phyloP scores from a whole-genome alignment of 208 protist genomes.

The Trypanosomatidae sp. region DNA sequence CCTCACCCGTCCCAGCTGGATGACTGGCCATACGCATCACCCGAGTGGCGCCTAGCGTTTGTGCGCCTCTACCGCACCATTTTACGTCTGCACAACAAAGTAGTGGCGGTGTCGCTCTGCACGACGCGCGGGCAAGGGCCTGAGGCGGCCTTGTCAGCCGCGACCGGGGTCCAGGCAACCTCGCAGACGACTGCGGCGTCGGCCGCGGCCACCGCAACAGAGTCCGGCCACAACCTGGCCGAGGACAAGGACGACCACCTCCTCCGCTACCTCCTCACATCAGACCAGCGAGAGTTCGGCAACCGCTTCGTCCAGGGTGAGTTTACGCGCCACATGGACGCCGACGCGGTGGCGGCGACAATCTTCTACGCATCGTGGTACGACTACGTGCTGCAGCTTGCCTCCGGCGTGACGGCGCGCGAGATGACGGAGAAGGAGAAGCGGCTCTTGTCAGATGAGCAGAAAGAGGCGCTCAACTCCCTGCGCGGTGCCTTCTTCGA shows the following conservation, averaged over 20 bases:
- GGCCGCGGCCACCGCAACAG: background rate
- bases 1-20: constrained; percentile 61
- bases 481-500: constrained; percentile 51
- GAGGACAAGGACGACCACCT: constrained; percentile 36
- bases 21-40: constrained; percentile 36
- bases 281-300: constrained; percentile 79
- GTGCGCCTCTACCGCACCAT: constrained; percentile 79
- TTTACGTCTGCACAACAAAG: constrained; percentile 76
- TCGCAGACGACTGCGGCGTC: background rate
- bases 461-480: constrained; percentile 72
- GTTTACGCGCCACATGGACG: constrained; percentile 77
- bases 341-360: constrained; percentile 49
- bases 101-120: constrained; percentile 56
- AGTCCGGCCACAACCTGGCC: background rate
- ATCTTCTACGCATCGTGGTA: constrained; percentile 90
- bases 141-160: constrained; percentile 29
- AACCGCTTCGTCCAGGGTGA: constrained; percentile 83
- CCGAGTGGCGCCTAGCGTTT: constrained; percentile 63
- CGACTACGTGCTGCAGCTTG: constrained; percentile 80
- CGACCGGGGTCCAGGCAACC: constrained; percentile 26
- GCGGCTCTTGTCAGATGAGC: constrained; percentile 67
- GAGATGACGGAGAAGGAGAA: constrained; percentile 77
- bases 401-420: constrained; percentile 62
- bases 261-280: constrained; percentile 55
- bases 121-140: constrained; percentile 25